Conservation (phyloP, 768 basidiomycete genomes). For the Collybia mongolica region DNA sequence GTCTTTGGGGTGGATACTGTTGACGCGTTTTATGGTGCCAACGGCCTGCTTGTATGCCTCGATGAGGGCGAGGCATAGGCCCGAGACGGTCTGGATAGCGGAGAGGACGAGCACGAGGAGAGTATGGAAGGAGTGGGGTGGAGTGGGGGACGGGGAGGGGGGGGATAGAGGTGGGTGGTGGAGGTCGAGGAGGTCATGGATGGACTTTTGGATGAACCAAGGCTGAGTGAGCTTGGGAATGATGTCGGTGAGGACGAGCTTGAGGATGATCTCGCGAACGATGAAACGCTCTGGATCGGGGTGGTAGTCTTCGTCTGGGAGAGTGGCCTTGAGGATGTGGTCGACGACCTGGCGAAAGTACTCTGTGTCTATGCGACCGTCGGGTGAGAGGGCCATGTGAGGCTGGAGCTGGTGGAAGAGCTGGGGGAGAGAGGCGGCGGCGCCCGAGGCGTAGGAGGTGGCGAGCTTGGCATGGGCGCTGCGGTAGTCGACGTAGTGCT, state of each 20-base stretch:
- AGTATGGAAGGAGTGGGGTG: constrained; percentile 35
- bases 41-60: constrained; percentile 66
- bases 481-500: constrained; percentile 80
- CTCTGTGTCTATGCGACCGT: constrained; percentile 67
- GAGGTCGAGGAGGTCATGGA: constrained; percentile 63
- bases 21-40: constrained; percentile 64
- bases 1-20: constrained; percentile 32
- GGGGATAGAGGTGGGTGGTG: constrained; percentile 21
- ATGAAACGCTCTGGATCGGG: constrained; percentile 81
- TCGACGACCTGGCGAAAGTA: constrained; percentile 83
- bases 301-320: constrained; percentile 77
- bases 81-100: constrained; percentile 69
- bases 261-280: constrained; percentile 80
- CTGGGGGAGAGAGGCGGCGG: constrained; percentile 56
- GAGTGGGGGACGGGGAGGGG: constrained; percentile 21
- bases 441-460: constrained; percentile 71
- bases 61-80: constrained; percentile 64
- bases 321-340: constrained; percentile 65
- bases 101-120: constrained; percentile 73
- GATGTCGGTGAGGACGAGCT: constrained; percentile 68
- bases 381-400: constrained; percentile 73
- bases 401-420: constrained; percentile 84
- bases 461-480: constrained; percentile 58
- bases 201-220: constrained; percentile 82
- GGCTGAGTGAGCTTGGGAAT: constrained; percentile 75